Evolutionary conservation across 495 filamentous ascomycete genomes (phyloP), one percentile per base, ranked within the genome.

Genomic region (Hypoxylon fuscum): DNA sequence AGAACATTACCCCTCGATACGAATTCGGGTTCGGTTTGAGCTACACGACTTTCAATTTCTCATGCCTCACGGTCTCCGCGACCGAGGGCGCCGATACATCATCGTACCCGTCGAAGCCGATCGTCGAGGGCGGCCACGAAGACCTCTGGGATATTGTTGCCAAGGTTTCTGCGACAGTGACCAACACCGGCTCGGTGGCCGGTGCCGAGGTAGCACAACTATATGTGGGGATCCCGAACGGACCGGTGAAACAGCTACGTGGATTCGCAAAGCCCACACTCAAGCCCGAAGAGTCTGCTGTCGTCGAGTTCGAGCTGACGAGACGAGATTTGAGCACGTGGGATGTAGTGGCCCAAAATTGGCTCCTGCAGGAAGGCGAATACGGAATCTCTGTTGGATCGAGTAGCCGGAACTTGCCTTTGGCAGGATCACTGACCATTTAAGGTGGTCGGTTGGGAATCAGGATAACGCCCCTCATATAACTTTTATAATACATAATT

Each of bases 21-120:
- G 86, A 88, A 61, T 92, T 92, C 61, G 90, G 89, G 10, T 91
- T 84, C 50, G 90, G 90, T 1, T 75, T 91, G 1, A 85, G 83
- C 14, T 91, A 90, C 70, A 89, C 87, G 4, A 86, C 80, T 1
- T 91, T 90, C 70, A 59, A 71, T 12, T 84, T 81, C 56, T 73
- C 78, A 1, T 66, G 62, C 18, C 73, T 87, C 1, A 18, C 58
- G 0, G 66, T 87, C 32, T 45, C 71, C 2, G 56, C 66, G 21
- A 42, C 56, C 4, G 48, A 48, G 0, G 69, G 54, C n/a, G 56
- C 53, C 2, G 61, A 66, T 31, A 76, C 79, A 8, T 59, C 47
- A 0, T 59, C 58, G 29, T 74, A 65, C 49, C 78, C 72, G 9
- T 68, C 67, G 2, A 79, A 81, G 29, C 47, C 56, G 6, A 77